Percentiles rank a stretch among this genome's conserved stretches.
Evolutionary conservation across 768 basidiomycete genomes (phyloP).

Genomic region (Termitomyces sp.): DNA sequence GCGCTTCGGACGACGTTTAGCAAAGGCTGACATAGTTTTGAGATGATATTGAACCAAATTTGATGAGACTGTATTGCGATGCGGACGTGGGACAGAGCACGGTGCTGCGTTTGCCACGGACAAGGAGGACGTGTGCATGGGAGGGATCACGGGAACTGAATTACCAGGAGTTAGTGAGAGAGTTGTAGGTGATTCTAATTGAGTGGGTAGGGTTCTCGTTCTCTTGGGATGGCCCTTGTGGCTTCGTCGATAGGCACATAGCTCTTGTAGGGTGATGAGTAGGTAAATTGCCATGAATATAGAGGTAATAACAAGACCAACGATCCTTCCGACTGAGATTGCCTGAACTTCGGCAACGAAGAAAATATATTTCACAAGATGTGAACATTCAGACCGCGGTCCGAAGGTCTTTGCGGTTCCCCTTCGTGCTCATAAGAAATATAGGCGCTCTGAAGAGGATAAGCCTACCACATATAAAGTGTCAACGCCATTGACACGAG

Average conservation of each 20-base stretch:
- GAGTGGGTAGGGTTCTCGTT: neutral
- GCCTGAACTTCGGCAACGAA: constrained; percentile 28
- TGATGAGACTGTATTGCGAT: neutral
- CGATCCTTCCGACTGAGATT: constrained; percentile 24
- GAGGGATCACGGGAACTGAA: neutral
- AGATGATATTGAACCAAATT: neutral
- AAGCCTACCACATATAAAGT: constrained; percentile 30
- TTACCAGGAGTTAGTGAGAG: neutral
- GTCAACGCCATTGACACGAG: constrained; percentile 33
- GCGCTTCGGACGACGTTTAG: constrained; percentile 25
- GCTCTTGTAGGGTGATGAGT: constrained; percentile 28
- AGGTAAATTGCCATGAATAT: constrained; percentile 26
- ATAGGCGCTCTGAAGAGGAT: neutral
- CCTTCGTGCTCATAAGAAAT: constrained; percentile 17
- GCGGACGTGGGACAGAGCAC: neutral
- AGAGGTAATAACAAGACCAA: constrained; percentile 26
- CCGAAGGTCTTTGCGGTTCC: constrained; percentile 24
- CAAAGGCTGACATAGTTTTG: neutral
- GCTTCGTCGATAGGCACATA: constrained; percentile 24
- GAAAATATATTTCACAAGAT: constrained; percentile 27
- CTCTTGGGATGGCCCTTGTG: neutral
- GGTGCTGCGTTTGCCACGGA: neutral
- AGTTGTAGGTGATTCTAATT: neutral
- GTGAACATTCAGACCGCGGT: constrained; percentile 21
- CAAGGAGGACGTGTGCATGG: neutral